Evolutionary conservation across 2,329 filamentous ascomycete genomes (phyloP), one percentile per base, ranked within the genome.

Genomic region (Aspergillus fructus): DNA sequence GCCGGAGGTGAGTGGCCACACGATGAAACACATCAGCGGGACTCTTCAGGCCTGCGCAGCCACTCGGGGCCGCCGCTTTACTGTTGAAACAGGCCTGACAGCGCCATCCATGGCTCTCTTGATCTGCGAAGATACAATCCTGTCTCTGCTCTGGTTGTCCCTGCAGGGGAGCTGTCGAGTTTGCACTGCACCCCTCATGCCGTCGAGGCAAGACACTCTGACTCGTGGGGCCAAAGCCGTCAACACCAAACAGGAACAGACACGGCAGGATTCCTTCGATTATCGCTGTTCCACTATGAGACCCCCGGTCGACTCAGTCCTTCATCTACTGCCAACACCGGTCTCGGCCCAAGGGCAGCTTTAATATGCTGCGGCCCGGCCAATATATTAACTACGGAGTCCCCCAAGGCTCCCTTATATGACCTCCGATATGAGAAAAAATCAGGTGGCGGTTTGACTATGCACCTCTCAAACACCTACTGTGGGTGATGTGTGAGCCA

Each of bases 21-120:
- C 7, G 49, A 39, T 56, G 59, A 59, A 56, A 58, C 55, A 53
- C 30, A 34, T 37, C 45, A 55, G 58, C 56, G 59, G 59, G 54
- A 56, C 23, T 30, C 8, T 30, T 30, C 27, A 30, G 27, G 27
- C 11, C 27, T 12, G 45, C 45, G 13, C 17, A 27, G 47, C 47
- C 47, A 39, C 33, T 49, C 33, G 47, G 47, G 12, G 5, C 27
- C 12, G 42, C 42, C 43, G 13, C 12, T 12, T 23, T 23, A 46
- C 43, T 27, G 27, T 48, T 30, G 27, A 30, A 30, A 11, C 27
- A 30, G 27, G 45, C 27, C 45, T 48, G 45, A 37, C 45, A 23
- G 19, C 27, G 27, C 27, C 27, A 4, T 30, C 27, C 27, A 30
- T 30, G 8, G 8, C 27, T 30, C 24, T 27, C 27, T 30, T 30